Conservation (phyloP, 768 basidiomycete species). For the Boletus reticuloceps region DNA sequence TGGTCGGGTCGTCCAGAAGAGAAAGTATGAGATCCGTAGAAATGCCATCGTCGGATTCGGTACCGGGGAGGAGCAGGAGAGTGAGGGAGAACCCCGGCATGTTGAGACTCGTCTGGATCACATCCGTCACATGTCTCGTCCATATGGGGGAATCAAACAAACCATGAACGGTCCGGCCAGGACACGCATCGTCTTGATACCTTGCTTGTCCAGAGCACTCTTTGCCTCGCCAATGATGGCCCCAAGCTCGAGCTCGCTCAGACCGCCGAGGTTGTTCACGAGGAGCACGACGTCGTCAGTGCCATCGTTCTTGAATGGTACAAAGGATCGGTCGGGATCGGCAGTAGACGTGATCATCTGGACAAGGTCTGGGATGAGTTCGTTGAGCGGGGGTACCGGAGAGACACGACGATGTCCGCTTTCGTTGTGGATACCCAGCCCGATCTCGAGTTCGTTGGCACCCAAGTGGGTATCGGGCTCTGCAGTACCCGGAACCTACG, state of each 20-base stretch:
- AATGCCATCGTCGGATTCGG: constrained; percentile 38
- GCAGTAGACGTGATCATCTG: constrained; percentile 66
- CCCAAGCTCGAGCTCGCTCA: constrained; percentile 79
- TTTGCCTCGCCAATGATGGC: constrained; percentile 64
- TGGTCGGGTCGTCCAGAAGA: constrained; percentile 64
- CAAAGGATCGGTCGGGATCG: constrained; percentile 76
- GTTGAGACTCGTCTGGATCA: constrained; percentile 74
- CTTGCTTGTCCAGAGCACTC: constrained; percentile 51
- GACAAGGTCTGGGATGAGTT: constrained; percentile 69
- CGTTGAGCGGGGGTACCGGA: constrained; percentile 66
- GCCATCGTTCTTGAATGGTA: constrained; percentile 62
- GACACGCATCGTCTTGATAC: constrained; percentile 58
- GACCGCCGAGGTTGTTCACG: constrained; percentile 85
- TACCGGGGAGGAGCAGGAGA: constrained; percentile 66
- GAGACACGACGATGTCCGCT: constrained; percentile 66
- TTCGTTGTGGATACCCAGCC: constrained; percentile 92
- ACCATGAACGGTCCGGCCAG: constrained; percentile 88
- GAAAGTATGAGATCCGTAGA: constrained; percentile 48
- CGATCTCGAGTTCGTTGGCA: constrained; percentile 76
- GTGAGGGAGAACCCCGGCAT: constrained; percentile 93
- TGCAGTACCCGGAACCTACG: constrained; percentile 77
- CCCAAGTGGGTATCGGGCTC: constrained; percentile 52
- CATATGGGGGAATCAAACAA: constrained; percentile 9
- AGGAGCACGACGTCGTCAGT: constrained; percentile 73
- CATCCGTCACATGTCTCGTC: neutral